Evolutionary conservation across 768 basidiomycete species (phyloP).

Genomic region (Floccularia luteovirens): DNA sequence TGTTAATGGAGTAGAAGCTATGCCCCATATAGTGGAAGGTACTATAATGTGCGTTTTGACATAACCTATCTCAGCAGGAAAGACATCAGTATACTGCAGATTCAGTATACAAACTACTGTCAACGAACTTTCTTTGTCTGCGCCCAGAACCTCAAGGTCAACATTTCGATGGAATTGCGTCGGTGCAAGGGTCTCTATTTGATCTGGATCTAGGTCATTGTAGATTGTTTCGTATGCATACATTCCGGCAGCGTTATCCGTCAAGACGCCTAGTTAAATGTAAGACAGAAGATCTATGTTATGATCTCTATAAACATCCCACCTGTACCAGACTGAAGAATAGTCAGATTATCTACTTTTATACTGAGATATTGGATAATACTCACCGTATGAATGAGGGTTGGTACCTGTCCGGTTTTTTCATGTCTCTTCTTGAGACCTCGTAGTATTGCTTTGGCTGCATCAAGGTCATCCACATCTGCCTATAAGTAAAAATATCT

Average conservation of each 20-base stretch:
- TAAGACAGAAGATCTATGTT: not conserved
- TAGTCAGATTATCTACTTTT: not conserved
- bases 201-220: slow-evolving; percentile 37
- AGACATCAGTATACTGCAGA: not conserved
- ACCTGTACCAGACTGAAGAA: slow-evolving; percentile 44
- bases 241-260: slow-evolving; percentile 37
- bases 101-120: not conserved
- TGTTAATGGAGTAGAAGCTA: slow-evolving; percentile 37
- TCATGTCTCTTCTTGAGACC: slow-evolving; percentile 43
- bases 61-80: slow-evolving; percentile 27
- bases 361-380: not conserved
- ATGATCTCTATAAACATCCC: not conserved
- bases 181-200: slow-evolving; percentile 36
- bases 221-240: slow-evolving; percentile 29
- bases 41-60: slow-evolving; percentile 42
- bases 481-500: slow-evolving; percentile 13
- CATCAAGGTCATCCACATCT: slow-evolving; percentile 35
- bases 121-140: slow-evolving; percentile 37
- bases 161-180: slow-evolving; percentile 43
- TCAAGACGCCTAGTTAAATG: slow-evolving; percentile 25
- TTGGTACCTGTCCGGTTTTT: slow-evolving; percentile 31
- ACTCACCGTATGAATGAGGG: slow-evolving; percentile 58
- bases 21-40: slow-evolving; percentile 54
- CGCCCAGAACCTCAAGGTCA: slow-evolving; percentile 36
- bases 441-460: slow-evolving; percentile 36